Evolutionary conservation across 306 rosid species (phyloP).

Genomic region (Senna tora): DNA sequence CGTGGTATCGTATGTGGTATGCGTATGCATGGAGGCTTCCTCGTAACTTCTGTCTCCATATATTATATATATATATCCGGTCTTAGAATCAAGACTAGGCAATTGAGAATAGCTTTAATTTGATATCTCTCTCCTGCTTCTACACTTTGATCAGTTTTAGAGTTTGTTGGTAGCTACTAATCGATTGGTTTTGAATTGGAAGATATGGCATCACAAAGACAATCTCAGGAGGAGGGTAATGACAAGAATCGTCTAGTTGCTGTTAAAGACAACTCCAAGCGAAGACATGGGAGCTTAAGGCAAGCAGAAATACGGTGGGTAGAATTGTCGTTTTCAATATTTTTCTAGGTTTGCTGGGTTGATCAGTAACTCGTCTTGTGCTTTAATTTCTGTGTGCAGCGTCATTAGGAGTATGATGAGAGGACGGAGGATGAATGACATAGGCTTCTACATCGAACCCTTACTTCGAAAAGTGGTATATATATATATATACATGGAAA

Average conservation of each 20-base stretch:
- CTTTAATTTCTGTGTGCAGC: not conserved
- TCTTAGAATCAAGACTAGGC: too few relatives aligned
- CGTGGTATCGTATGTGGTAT: too few relatives aligned
- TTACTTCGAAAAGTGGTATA: conserved; percentile 58
- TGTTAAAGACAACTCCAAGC: not conserved
- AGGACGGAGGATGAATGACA: not conserved
- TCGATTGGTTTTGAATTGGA: too few relatives aligned
- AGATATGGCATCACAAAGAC: not conserved
- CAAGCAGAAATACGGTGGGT: not conserved
- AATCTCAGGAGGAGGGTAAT: not conserved
- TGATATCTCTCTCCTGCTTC: too few relatives aligned
- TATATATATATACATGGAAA: too few relatives aligned
- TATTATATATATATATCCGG: not conserved
- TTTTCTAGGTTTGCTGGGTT: not conserved
- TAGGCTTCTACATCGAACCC: conserved; percentile 35
- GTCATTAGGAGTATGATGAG: not conserved
- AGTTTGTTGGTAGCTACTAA: too few relatives aligned
- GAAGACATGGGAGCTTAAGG: conserved; percentile 18
- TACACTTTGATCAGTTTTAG: too few relatives aligned
- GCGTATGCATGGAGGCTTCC: not conserved
- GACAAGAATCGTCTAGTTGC: not conserved
- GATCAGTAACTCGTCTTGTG: not conserved
- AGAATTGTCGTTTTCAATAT: not conserved
- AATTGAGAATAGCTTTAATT: too few relatives aligned
- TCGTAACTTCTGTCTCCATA: not conserved